phyloP scores from a whole-genome alignment of 371 early-diverging fungal species.

The Rhizopus stolonifer region DNA sequence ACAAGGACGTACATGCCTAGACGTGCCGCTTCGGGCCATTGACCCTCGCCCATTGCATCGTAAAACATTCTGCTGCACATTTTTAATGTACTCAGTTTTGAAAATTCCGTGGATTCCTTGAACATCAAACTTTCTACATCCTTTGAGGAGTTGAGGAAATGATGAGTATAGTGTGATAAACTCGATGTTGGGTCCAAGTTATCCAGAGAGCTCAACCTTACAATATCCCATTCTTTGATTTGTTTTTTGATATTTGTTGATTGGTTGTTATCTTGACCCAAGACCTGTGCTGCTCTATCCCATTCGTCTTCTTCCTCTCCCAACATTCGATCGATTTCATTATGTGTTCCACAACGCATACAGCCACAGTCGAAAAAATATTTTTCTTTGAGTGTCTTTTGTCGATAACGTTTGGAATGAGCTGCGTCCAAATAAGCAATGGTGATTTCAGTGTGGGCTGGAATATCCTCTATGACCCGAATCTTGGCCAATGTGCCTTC shows the following conservation, averaged over 20 bases:
- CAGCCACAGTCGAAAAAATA: slow-evolving; percentile 81
- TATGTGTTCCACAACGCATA: slow-evolving; percentile 52
- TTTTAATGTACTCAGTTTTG: slow-evolving; percentile 34
- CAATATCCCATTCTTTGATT: slow-evolving; percentile 37
- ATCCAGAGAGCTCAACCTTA: slow-evolving; percentile 26
- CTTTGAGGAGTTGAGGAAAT: neutral
- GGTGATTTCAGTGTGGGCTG: slow-evolving; percentile 69
- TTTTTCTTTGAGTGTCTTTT: slow-evolving; percentile 54
- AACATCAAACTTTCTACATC: neutral
- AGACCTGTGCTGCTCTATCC: slow-evolving; percentile 32
- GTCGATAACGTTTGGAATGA: slow-evolving; percentile 57
- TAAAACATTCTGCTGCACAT: slow-evolving; percentile 33
- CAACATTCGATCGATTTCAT: slow-evolving; percentile 28
- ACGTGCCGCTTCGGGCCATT: slow-evolving; percentile 54
- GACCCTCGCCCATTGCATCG: slow-evolving; percentile 39
- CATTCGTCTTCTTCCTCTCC: slow-evolving; percentile 41
- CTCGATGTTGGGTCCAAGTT: slow-evolving; percentile 21
- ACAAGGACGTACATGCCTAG: slow-evolving; percentile 63
- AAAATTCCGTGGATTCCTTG: slow-evolving; percentile 25
- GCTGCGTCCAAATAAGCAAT: slow-evolving; percentile 78
- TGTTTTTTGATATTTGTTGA: slow-evolving; percentile 11
- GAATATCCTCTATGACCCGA: slow-evolving; percentile 64
- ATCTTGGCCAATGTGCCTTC: slow-evolving; percentile 54
- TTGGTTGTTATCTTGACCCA: slow-evolving; percentile 8
- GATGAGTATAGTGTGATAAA: slow-evolving; percentile 36